Evolutionary conservation across 805 yeast species (phyloP).

Genomic region (Zygotorulaspora florentina): DNA sequence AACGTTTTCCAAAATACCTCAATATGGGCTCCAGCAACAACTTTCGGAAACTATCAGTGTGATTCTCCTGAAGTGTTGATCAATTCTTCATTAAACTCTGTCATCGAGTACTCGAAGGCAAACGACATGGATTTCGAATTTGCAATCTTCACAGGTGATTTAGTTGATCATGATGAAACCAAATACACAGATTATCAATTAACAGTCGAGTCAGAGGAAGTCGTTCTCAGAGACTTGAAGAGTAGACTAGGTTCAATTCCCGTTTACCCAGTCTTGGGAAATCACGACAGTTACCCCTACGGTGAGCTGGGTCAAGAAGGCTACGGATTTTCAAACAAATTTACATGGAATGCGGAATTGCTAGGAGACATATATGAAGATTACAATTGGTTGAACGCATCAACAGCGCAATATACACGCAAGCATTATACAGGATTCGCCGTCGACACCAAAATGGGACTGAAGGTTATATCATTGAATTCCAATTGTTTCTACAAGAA

Average conservation of each 20-base stretch:
- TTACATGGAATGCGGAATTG: constrained; percentile 46
- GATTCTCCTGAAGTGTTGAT: constrained; percentile 62
- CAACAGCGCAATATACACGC: constrained; percentile 35
- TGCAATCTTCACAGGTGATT: constrained; percentile 67
- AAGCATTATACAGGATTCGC: constrained; percentile 62
- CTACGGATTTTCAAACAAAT: constrained; percentile 42
- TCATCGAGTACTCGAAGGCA: constrained; percentile 35
- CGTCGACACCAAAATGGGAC: constrained; percentile 49
- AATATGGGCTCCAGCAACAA: constrained; percentile 50
- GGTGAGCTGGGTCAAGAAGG: constrained; percentile 59
- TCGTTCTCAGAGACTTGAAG: constrained; percentile 51
- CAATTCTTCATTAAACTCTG: constrained; percentile 51
- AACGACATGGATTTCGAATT: constrained; percentile 47
- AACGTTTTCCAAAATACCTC: constrained; percentile 26
- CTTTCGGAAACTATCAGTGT: constrained; percentile 59
- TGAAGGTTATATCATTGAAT: constrained; percentile 59
- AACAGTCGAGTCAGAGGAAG: constrained; percentile 51
- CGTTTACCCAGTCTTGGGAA: constrained; percentile 60
- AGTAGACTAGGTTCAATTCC: constrained; percentile 47
- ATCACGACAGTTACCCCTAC: constrained; percentile 70
- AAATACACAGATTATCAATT: constrained; percentile 45
- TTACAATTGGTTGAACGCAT: constrained; percentile 41
- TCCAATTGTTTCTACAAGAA: constrained; percentile 64
- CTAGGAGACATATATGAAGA: constrained; percentile 48
- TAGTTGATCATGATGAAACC: constrained; percentile 62